Base-by-base conservation (phyloP, 768 basidiomycete genomes). In the Calvatia gigantea region DNA sequence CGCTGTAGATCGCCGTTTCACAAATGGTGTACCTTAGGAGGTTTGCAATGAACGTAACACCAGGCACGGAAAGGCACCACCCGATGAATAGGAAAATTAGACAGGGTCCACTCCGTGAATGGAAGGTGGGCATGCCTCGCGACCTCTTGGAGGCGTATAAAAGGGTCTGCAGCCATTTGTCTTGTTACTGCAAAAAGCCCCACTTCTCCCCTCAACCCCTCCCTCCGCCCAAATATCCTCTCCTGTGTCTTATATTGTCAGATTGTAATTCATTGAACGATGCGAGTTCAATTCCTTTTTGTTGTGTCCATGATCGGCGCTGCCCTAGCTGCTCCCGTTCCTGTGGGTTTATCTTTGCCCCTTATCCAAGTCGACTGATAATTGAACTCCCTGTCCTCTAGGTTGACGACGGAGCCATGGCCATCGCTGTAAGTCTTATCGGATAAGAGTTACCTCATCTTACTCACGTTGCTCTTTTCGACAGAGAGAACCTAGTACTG, bases 291-390 rank as follows among this genome's bases (percentile, higher is more conserved):
- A 38, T 19, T 51, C 25, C 45, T 61, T 25, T 33, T 57, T 25
- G 19, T 57, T 6, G 51, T 45, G 31, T 57, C 54, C 31, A 1
- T 59, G 27, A 25, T 59, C 27, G 43, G 47, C 28, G 39, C 46
- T 4, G 35, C 41, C 15, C 37, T 54, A 3, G 58, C 58, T 23
- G 52, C 56, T 51, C 60, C 61, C 25, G 28, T 60, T 49, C 51
- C 58, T 37, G 61, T 62, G 6, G n/a, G 37, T 27, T 11, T 8
- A 31, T 15, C 28, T 31, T 37, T 12, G 9, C 28, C 17, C 12
- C 23, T 39, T 25, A 1, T 39, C n/a, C 17, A 3, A 19, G 14
- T 17, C 15, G 17, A 6, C 19, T 33, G 4, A 43, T 17, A 11
- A 9, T 25, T 14, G n/a, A 12, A 4, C 4, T 19, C n/a, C n/a